Evolutionary conservation across 2,329 filamentous ascomycete genomes (phyloP).

Genomic region (Arthrobotrys iridis): DNA sequence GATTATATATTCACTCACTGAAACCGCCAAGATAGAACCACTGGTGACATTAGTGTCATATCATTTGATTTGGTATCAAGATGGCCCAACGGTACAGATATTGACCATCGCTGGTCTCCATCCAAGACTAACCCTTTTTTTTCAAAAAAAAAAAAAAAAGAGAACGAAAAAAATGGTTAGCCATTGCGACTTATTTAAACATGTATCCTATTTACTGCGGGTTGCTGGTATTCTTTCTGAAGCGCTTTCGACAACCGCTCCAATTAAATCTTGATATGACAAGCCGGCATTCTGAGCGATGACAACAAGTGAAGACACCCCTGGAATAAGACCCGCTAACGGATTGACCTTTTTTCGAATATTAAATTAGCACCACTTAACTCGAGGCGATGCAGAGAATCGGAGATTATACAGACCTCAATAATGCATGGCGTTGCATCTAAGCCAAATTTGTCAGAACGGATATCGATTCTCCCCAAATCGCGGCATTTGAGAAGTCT

Average conservation of each 20-base stretch:
- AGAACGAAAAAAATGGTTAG: too few species aligned
- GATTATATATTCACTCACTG: too few species aligned
- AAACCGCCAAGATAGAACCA: too few species aligned
- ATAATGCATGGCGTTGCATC: constrained; percentile 8
- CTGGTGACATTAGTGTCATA: too few species aligned
- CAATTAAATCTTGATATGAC: constrained; percentile 6
- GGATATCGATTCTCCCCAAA: constrained; percentile 20
- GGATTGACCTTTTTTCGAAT: background rate
- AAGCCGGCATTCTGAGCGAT: constrained; percentile 10
- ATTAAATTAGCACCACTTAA: background rate
- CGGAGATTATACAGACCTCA: constrained; percentile 4
- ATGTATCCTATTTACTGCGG: background rate
- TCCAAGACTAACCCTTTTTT: too few species aligned
- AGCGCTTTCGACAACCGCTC: background rate
- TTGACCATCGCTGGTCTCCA: too few species aligned
- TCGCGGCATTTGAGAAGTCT: constrained; percentile 14
- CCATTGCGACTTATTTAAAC: too few species aligned
- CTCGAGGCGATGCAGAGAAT: background rate
- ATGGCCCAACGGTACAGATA: too few species aligned
- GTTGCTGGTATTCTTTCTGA: background rate
- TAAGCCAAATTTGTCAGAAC: constrained; percentile 3
- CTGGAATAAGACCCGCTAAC: background rate
- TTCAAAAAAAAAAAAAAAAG: too few species aligned
- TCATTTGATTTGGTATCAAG: too few species aligned
- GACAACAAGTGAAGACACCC: background rate